These are phyloP conservation scores for Lasiosphaeriaceae sp. DNA, from an alignment of 495 filamentous ascomycete genomes.

Conservation along the genomic window DNA sequence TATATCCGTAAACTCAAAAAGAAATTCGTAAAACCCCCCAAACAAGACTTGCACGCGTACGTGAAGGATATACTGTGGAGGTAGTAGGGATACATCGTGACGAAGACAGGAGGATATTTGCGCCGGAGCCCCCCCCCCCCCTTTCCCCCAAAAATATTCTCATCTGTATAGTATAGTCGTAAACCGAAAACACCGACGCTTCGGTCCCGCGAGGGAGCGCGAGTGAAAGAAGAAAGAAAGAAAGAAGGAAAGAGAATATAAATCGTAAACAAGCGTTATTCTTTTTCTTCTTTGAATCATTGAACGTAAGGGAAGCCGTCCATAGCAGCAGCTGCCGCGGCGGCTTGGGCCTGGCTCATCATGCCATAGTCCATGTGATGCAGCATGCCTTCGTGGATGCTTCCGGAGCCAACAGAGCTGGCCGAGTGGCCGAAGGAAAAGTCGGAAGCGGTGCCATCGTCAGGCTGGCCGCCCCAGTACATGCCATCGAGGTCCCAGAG, in stretches of 20 bases:
- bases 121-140: not conserved
- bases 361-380: constrained; percentile 25
- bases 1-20: not conserved
- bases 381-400: constrained; percentile 23
- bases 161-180: too few relatives aligned
- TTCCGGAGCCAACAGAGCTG: constrained; percentile 1
- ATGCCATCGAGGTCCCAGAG: constrained; percentile 56
- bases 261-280: not conserved
- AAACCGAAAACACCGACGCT: too few relatives aligned
- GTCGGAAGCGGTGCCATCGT: constrained; percentile 24
- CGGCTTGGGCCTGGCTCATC: constrained; percentile 17
- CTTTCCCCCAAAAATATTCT: too few relatives aligned
- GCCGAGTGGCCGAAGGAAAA: constrained; percentile 23
- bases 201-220: too few relatives aligned
- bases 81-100: not conserved
- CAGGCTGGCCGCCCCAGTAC: constrained; percentile 41
- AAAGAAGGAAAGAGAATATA: not conserved
- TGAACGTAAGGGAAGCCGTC: constrained; percentile 21
- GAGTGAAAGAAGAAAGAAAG: not conserved
- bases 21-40: not conserved
- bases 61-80: not conserved
- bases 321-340: constrained; percentile 15
- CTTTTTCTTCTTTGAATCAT: constrained; percentile 2
- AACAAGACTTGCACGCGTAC: not conserved
- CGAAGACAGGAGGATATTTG: not conserved